Conservation (phyloP, 768 basidiomycete genomes). For the Psilocybe cyanescens region DNA sequence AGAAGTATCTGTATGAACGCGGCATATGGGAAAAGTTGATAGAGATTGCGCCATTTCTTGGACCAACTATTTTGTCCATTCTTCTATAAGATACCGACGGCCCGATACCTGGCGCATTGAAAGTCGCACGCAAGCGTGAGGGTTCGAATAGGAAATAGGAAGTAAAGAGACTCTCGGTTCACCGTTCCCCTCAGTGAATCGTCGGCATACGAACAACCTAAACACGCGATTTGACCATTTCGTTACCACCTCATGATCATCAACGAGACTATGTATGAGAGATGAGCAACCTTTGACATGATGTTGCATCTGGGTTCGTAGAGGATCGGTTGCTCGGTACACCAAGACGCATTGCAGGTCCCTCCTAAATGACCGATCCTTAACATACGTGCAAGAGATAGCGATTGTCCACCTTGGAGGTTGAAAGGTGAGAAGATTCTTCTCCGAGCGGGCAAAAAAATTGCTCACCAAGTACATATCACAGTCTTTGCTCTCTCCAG, state of each 20-base stretch:
- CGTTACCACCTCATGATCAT: no score
- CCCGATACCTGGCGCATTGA: background rate
- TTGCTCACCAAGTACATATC: background rate
- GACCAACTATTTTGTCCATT: background rate
- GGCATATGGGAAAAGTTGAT: background rate
- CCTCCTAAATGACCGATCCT: no score
- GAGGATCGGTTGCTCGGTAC: no score
- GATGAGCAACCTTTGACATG: no score
- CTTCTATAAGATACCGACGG: background rate
- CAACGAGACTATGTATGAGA: no score
- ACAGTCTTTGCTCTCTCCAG: slow-evolving; percentile 52
- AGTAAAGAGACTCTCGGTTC: no score
- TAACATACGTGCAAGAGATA: no score
- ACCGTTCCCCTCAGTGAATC: no score
- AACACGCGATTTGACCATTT: no score
- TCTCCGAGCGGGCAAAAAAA: background rate
- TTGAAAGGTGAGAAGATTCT: background rate
- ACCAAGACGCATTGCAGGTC: no score
- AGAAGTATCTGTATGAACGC: background rate
- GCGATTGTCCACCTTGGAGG: background rate
- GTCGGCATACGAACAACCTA: background rate
- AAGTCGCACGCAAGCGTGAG: background rate
- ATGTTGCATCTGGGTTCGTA: no score
- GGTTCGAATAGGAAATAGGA: no score
- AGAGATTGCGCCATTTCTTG: slow-evolving; percentile 10